These are phyloP conservation scores for Blastobotrys proliferans DNA, from an alignment of 1,139 yeast species.

Conservation along the genomic window DNA sequence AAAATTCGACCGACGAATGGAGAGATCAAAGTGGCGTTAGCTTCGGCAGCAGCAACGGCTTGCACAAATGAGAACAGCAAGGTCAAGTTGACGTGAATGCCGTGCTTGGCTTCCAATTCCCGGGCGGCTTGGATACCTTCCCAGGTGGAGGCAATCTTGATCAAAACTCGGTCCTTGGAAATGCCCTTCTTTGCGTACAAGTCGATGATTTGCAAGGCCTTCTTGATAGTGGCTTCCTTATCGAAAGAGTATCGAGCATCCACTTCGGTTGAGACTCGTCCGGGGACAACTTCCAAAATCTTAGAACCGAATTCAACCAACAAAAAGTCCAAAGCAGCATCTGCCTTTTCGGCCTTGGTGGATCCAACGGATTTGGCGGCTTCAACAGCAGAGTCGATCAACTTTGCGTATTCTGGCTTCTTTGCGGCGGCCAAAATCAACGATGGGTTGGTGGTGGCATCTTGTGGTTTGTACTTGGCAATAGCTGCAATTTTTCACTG, in stretches of 20 bases:
- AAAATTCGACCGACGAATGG: slow-evolving; percentile 99
- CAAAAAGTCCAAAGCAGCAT: slow-evolving; percentile 82
- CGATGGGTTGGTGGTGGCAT: slow-evolving; percentile 98
- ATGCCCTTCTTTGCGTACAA: slow-evolving; percentile 83
- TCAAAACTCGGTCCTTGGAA: slow-evolving; percentile 81
- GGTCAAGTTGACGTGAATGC: slow-evolving; percentile 93
- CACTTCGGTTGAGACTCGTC: slow-evolving; percentile 98
- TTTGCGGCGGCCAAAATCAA: slow-evolving; percentile 93
- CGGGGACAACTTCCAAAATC: slow-evolving; percentile 93
- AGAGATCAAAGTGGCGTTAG: slow-evolving; percentile 89
- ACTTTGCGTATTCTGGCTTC: slow-evolving; percentile 81
- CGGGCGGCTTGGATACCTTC: slow-evolving; percentile 99
- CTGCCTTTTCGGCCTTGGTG: slow-evolving; percentile 58
- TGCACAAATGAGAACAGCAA: slow-evolving; percentile 90
- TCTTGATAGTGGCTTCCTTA: slow-evolving; percentile 86
- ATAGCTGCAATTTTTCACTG: slow-evolving; percentile 48
- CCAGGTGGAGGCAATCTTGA: slow-evolving; percentile 97
- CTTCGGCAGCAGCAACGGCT: slow-evolving; percentile 99
- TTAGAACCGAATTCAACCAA: slow-evolving; percentile 95
- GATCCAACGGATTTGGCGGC: slow-evolving; percentile 63
- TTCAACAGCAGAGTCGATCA: slow-evolving; percentile 86
- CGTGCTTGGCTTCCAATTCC: slow-evolving; percentile 87
- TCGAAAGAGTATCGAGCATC: slow-evolving; percentile 97
- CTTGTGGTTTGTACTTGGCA: slow-evolving; percentile 98
- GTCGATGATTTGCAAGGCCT: slow-evolving; percentile 83